Base-by-base conservation (phyloP, 768 basidiomycete genomes). In the Podaxis sp. region DNA sequence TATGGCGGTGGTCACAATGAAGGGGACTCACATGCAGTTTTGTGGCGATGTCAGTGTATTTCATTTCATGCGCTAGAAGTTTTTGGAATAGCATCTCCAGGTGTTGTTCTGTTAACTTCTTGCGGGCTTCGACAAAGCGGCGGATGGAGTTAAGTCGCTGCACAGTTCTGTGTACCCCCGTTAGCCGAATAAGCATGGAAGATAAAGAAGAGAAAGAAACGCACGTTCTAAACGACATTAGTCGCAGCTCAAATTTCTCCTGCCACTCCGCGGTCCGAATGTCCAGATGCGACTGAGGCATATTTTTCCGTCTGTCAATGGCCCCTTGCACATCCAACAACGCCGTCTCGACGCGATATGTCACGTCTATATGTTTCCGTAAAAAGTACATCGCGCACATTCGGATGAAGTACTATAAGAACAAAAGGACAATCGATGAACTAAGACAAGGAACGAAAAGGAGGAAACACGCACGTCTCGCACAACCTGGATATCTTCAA, bases 61-160 rank as follows among this genome's bases (percentile, higher is more conserved):
- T 80, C 55, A 65, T 64, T 66, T 79, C 78, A 69, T 78, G 77
- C 67, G 79, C 71, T 58, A 71, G 68, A 58, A 78, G 66, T 71
- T 79, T 80, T 46, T 68, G 64, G 39, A 76, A 65, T 33, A 75
- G 68, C 51, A 66, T 67, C 19, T 63, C 67, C 13, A 70, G 66
- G 58, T 74, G 75, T 33, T 70, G 68, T 57, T 71, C 69, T n/a
- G 70, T 72, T 56, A 72, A 66, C n/a, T 69, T 56, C 17, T 19
- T 64, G 42, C 69, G 69, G 15, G 58, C 63, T 46, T 73, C 73
- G 42, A 74, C 64, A 33, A 72, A 67, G 26, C 66, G 66, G 42
- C 72, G 67, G 59, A 76, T 65, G 54, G 68, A 65, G 46, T 65
- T 62, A 28, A 76, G 66, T 57, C 74, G 68, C 57, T 72, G 66